phyloP scores from a whole-genome alignment of 371 early-diverging fungal species.

The Saksenaea oblongispora region DNA sequence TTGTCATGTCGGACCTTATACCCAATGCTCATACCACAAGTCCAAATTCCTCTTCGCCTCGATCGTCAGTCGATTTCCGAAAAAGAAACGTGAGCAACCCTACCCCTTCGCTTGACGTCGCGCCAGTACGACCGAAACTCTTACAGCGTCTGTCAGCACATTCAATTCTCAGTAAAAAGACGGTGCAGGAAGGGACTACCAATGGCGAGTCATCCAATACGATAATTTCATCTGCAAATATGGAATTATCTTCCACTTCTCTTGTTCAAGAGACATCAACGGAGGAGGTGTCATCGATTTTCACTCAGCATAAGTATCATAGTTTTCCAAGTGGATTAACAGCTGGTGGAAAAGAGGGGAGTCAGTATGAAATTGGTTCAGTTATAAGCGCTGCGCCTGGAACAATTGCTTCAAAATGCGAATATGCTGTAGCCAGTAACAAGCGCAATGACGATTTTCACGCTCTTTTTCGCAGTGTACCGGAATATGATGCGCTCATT shows the following conservation, averaged over 20 bases:
- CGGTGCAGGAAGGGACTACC: neutral
- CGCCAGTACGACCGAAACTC: neutral
- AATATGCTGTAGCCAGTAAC: constrained; percentile 23
- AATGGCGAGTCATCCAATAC: neutral
- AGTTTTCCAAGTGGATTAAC: neutral
- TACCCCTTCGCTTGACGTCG: neutral
- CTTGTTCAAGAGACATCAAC: neutral
- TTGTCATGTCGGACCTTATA: neutral
- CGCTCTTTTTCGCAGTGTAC: constrained; percentile 52
- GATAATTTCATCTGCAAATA: neutral
- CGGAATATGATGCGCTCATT: constrained; percentile 52
- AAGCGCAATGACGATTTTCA: constrained; percentile 53
- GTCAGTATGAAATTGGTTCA: neutral
- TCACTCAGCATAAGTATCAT: neutral
- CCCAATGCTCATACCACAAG: neutral
- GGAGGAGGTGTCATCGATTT: neutral
- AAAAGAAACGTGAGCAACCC: neutral
- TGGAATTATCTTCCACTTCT: neutral
- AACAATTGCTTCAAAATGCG: neutral
- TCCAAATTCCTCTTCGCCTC: neutral
- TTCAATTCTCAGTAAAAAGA: neutral
- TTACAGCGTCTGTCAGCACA: neutral
- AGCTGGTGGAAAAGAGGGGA: neutral
- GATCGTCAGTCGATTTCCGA: neutral
- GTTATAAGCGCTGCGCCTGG: neutral